Conservation (phyloP, 2,329 filamentous ascomycete species). For the Aspergillus sp. region DNA sequence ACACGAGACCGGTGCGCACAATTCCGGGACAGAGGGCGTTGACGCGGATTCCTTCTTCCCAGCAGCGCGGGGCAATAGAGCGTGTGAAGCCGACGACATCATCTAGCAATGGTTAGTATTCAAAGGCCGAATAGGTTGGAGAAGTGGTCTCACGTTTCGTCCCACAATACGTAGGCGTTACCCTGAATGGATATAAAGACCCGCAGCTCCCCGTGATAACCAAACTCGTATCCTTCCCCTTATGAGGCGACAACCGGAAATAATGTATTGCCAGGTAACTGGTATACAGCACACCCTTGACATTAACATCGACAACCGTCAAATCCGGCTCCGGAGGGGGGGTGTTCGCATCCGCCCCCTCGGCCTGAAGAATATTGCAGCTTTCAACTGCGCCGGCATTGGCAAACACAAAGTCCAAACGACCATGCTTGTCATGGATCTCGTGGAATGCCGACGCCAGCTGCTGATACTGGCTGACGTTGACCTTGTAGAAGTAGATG, state of each 20-base stretch:
- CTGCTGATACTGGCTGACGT: constrained; percentile 32
- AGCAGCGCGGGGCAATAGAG: constrained; percentile 29
- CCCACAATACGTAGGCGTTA: constrained; percentile 32
- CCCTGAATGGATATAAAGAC: constrained; percentile 31
- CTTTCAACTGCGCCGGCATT: constrained; percentile 36
- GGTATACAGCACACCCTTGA: constrained; percentile 38
- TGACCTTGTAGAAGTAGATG: constrained; percentile 33
- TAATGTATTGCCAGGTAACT: constrained; percentile 37
- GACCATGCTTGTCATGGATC: constrained; percentile 27
- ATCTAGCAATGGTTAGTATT: neutral
- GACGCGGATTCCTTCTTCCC: constrained; percentile 30
- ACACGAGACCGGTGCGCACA: constrained; percentile 21
- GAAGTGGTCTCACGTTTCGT: constrained; percentile 24
- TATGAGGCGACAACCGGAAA: constrained; percentile 25
- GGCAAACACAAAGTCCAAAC: constrained; percentile 45
- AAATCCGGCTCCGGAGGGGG: constrained; percentile 26
- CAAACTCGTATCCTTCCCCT: constrained; percentile 18
- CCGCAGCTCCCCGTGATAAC: constrained; percentile 35
- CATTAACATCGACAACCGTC: constrained; percentile 35
- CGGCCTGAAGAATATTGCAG: constrained; percentile 24
- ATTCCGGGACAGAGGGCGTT: constrained; percentile 24
- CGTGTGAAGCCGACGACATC: constrained; percentile 36
- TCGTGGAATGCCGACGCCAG: constrained; percentile 32
- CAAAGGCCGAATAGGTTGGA: neutral
- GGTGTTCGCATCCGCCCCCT: constrained; percentile 26